Conservation (phyloP, 192 early-diverging fungal species). For the Podochytrium sp. region DNA sequence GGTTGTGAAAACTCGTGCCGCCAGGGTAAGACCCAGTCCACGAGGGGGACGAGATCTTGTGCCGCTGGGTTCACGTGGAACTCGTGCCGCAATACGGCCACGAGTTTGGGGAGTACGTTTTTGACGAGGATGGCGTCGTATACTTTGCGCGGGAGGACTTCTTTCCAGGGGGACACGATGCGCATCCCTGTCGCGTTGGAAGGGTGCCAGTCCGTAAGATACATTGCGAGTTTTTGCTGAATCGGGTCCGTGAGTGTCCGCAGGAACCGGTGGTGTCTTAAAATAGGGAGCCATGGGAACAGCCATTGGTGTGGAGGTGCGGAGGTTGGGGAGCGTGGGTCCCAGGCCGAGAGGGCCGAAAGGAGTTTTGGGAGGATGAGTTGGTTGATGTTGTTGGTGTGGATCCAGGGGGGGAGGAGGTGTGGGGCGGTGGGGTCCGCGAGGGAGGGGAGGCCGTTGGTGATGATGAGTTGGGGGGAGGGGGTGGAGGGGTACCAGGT, state of each 20-base stretch:
- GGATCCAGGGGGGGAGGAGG: slow-evolving; percentile 73
- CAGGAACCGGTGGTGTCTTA: slow-evolving; percentile 53
- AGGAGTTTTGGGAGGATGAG: slow-evolving; percentile 79
- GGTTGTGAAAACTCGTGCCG: slow-evolving; percentile 49
- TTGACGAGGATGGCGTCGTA: slow-evolving; percentile 50
- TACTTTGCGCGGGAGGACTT: slow-evolving; percentile 42
- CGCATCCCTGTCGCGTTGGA: not conserved
- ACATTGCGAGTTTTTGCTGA: slow-evolving; percentile 62
- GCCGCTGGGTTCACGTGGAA: slow-evolving; percentile 75
- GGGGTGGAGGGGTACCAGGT: slow-evolving; percentile 58
- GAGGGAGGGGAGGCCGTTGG: slow-evolving; percentile 13
- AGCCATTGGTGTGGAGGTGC: slow-evolving; percentile 70
- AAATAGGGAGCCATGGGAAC: slow-evolving; percentile 78
- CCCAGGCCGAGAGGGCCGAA: slow-evolving; percentile 66
- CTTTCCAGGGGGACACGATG: slow-evolving; percentile 65
- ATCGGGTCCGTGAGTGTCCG: slow-evolving; percentile 57
- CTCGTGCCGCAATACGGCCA: slow-evolving; percentile 57
- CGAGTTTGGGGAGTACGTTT: slow-evolving; percentile 73
- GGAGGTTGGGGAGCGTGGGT: slow-evolving; percentile 48
- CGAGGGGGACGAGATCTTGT: slow-evolving; percentile 68
- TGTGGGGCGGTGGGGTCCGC: slow-evolving; percentile 22
- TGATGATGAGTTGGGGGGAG: slow-evolving; percentile 11
- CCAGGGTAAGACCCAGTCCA: slow-evolving; percentile 67
- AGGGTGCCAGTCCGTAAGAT: slow-evolving; percentile 33
- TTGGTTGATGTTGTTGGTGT: slow-evolving; percentile 76